These are phyloP conservation scores for Nicotiana tomentosiformis DNA, from an alignment of 257 asterid species.

Conservation along the genomic window DNA sequence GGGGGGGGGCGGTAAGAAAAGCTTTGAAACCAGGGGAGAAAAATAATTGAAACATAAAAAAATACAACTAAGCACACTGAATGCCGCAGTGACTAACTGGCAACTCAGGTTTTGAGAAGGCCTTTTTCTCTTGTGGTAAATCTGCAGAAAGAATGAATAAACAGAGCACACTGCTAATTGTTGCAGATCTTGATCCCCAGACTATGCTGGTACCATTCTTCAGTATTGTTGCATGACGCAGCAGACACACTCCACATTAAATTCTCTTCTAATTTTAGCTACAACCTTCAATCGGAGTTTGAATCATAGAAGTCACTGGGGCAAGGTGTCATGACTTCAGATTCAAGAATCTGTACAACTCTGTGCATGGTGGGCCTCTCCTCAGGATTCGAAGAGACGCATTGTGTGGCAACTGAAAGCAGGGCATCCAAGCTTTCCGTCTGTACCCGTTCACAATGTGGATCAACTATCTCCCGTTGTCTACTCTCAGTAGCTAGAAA, in stretches of 20 bases:
- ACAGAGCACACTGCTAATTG: neutral
- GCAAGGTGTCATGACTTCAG: slow-evolving; percentile 82
- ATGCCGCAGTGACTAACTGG: neutral
- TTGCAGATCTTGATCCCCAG: slow-evolving; percentile 20
- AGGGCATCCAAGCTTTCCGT: slow-evolving; percentile 67
- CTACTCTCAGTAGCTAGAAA: slow-evolving; percentile 65
- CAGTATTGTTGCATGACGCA: slow-evolving; percentile 24
- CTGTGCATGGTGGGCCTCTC: slow-evolving; percentile 93
- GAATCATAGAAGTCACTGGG: slow-evolving; percentile 91
- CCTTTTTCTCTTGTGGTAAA: neutral
- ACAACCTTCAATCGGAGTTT: slow-evolving; percentile 49
- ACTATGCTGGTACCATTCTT: slow-evolving; percentile 13
- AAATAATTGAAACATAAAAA: neutral
- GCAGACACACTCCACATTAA: slow-evolving; percentile 15
- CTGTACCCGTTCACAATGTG: slow-evolving; percentile 69
- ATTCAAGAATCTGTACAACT: slow-evolving; percentile 81
- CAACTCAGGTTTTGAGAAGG: neutral
- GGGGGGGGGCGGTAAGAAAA: neutral
- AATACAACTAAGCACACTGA: neutral
- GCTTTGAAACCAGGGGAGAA: neutral
- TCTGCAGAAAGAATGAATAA: slow-evolving; percentile 7
- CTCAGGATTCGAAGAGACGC: slow-evolving; percentile 79
- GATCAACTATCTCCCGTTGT: slow-evolving; percentile 75
- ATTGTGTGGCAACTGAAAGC: slow-evolving; percentile 70
- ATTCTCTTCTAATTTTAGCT: slow-evolving; percentile 4